These are phyloP conservation scores for Ascochyta clinopodiicola DNA, from an alignment of 2,329 filamentous ascomycete species.

Conservation along the genomic window DNA sequence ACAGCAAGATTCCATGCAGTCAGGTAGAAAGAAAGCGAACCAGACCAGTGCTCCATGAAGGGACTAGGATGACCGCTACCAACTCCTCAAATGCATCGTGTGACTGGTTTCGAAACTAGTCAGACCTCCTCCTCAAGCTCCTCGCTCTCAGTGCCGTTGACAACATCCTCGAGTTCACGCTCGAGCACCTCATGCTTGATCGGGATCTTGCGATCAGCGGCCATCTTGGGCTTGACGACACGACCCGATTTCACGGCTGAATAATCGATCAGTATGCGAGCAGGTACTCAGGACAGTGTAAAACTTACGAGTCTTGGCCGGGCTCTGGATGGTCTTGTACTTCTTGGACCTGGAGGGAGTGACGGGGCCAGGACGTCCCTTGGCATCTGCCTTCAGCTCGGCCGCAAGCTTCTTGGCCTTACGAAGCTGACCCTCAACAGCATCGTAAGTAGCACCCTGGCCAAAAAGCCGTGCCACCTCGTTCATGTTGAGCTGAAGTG, in stretches of 20 bases:
- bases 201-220: not conserved
- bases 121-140: not conserved
- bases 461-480: conserved; percentile 55
- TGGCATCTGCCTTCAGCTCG: conserved; percentile 33
- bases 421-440: conserved; percentile 56
- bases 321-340: conserved; percentile 7
- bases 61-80: too few species aligned
- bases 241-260: conserved; percentile 1
- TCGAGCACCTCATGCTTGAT: not conserved
- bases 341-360: conserved; percentile 3
- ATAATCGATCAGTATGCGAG: not conserved
- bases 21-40: too few species aligned
- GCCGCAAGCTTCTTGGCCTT: conserved; percentile 52
- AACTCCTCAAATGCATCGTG: too few species aligned
- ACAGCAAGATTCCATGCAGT: too few species aligned
- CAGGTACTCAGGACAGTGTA: too few species aligned
- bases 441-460: conserved; percentile 55
- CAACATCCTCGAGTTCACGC: not conserved
- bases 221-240: conserved; percentile 4
- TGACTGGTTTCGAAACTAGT: not conserved
- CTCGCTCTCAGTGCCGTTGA: not conserved
- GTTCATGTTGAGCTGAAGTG: conserved; percentile 52
- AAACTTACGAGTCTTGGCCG: conserved; percentile 18
- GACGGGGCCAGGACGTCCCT: not conserved
- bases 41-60: too few species aligned